These are phyloP conservation scores for Arabis hirsuta DNA, from an alignment of 345 rosid genomes.

Conservation along the genomic window DNA sequence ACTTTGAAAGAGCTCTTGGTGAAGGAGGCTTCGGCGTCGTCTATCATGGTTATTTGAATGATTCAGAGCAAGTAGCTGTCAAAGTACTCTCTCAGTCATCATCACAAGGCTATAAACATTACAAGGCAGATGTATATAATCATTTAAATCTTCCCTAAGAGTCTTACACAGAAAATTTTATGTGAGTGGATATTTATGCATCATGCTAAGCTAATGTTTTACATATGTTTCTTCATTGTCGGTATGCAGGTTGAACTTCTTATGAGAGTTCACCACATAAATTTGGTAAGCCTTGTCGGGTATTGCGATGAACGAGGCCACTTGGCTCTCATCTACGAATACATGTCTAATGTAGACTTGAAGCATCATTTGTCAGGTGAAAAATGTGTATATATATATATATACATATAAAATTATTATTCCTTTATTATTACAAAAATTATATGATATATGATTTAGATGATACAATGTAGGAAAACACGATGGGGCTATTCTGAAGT, in stretches of 20 bases:
- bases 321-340: slow-evolving; percentile 48
- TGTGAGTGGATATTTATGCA: background rate
- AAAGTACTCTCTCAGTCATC: slow-evolving; percentile 19
- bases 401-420: background rate
- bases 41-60: slow-evolving; percentile 44
- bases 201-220: background rate
- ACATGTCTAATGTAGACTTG: slow-evolving; percentile 37
- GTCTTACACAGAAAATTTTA: background rate
- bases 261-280: slow-evolving; percentile 44
- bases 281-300: slow-evolving; percentile 44
- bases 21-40: slow-evolving; percentile 62
- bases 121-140: slow-evolving; percentile 25
- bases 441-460: background rate
- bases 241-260: slow-evolving; percentile 43
- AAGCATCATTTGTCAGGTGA: slow-evolving; percentile 32
- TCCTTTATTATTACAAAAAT: background rate
- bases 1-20: slow-evolving; percentile 49
- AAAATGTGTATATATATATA: background rate
- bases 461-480: slow-evolving; percentile 9
- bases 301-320: slow-evolving; percentile 43
- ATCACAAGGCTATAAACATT: slow-evolving; percentile 25
- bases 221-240: background rate
- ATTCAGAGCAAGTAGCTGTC: slow-evolving; percentile 21
- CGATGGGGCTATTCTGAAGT: slow-evolving; percentile 11
- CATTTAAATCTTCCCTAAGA: background rate